A percentile compares a stretch with the other conserved stretches of the same genome.
Conservation (phyloP, 305 asterid genomes). For the Petunia hybrid region DNA sequence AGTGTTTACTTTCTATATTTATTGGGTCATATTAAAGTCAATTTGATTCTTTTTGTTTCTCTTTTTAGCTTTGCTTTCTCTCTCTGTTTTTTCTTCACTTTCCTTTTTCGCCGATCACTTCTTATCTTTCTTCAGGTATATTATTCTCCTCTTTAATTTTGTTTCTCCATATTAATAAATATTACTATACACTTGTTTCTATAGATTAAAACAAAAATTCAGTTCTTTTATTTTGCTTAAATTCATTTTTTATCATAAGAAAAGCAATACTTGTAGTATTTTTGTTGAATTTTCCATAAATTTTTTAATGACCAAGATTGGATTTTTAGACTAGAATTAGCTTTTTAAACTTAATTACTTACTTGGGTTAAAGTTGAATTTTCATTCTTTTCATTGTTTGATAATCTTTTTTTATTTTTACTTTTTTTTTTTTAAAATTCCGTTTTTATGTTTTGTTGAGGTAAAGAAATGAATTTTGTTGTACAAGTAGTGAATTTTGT, state of each 20-base stretch:
- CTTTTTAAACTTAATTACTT: background rate
- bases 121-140: constrained; percentile 41
- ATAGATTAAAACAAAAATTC: background rate
- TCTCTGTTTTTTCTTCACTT: constrained; percentile 26
- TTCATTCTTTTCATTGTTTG: background rate
- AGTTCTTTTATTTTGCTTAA: background rate
- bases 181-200: background rate
- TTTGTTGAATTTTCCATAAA: background rate
- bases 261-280: background rate
- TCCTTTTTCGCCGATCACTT: constrained; percentile 49
- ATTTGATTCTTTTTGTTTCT: constrained; percentile 34
- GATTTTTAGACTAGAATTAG: background rate
- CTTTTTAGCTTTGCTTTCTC: constrained; percentile 38
- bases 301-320: no score
- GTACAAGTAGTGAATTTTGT: background rate
- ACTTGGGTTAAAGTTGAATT: background rate
- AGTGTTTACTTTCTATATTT: constrained; percentile 24
- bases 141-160: background rate
- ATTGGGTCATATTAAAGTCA: constrained; percentile 32
- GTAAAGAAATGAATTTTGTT: constrained; percentile 10
- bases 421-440: background rate
- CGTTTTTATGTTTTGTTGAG: background rate
- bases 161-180: background rate
- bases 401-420: background rate
- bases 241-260: background rate